These are phyloP conservation scores for Blastomyces parvus DNA, from an alignment of 2,329 filamentous ascomycete genomes.

Conservation along the genomic window DNA sequence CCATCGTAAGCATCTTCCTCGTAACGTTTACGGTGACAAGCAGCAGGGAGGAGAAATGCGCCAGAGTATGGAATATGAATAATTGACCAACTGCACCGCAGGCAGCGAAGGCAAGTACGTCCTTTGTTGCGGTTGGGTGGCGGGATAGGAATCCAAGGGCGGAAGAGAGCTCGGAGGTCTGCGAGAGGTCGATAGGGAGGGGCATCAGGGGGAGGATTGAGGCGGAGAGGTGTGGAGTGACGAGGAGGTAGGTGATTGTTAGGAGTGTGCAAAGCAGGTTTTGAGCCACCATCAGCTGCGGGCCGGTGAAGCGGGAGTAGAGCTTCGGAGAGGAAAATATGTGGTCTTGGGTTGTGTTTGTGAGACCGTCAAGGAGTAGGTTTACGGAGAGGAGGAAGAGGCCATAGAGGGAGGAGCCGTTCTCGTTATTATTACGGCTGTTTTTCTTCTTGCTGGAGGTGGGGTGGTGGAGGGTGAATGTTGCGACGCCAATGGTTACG, in stretches of 20 bases:
- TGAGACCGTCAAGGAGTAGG: constrained; percentile 87
- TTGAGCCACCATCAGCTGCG: constrained; percentile 99
- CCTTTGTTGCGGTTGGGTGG: constrained; percentile 72
- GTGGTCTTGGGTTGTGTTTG: constrained; percentile 93
- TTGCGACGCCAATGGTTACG: constrained; percentile 83
- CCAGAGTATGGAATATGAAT: constrained; percentile 94
- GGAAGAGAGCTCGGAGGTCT: constrained; percentile 65
- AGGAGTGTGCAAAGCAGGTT: constrained; percentile 77
- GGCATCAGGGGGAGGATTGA: constrained; percentile 58
- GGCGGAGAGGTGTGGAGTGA: constrained; percentile 69
- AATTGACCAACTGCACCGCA: constrained; percentile 92
- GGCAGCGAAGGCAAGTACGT: constrained; percentile 79
- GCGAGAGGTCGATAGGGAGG: constrained; percentile 46
- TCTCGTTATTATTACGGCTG: constrained; percentile 42
- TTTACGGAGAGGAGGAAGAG: constrained; percentile 78
- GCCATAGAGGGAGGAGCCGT: constrained; percentile 58
- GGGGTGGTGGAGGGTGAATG: constrained; percentile 81
- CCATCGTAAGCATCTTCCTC: constrained; percentile 98
- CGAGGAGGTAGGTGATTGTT: constrained; percentile 64
- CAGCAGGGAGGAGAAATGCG: constrained; percentile 81
- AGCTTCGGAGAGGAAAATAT: constrained; percentile 58
- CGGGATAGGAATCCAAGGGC: constrained; percentile 70
- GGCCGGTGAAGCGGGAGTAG: constrained; percentile 73
- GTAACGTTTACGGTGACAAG: constrained; percentile 96
- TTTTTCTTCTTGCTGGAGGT: constrained; percentile 50